These are phyloP conservation scores for Fusarium domesticum DNA, from an alignment of 2,329 filamentous ascomycete genomes.

Conservation along the genomic window DNA sequence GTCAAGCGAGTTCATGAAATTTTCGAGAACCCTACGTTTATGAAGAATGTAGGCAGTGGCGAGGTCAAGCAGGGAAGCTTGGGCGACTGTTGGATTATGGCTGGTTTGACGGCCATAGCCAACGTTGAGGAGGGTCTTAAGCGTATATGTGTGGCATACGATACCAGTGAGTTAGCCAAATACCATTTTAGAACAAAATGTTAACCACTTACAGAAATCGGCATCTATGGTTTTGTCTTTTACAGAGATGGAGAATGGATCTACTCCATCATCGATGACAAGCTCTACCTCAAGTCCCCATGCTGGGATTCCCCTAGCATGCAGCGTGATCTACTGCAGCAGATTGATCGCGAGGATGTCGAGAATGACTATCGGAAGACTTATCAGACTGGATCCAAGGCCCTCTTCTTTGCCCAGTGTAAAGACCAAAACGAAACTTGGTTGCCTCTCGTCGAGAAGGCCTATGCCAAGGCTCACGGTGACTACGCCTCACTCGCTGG, in stretches of 20 bases:
- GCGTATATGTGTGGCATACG: constrained; percentile 70
- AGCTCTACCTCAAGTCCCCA: constrained; percentile 78
- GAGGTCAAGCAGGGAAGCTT: constrained; percentile 76
- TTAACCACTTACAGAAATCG: constrained; percentile 47
- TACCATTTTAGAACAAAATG: not conserved
- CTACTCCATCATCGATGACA: constrained; percentile 87
- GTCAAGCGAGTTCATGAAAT: constrained; percentile 75
- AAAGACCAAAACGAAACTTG: constrained; percentile 77
- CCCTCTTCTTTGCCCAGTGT: constrained; percentile 75
- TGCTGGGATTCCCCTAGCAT: constrained; percentile 77
- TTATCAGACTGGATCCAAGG: constrained; percentile 72
- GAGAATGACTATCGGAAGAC: constrained; percentile 68
- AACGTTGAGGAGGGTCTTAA: constrained; percentile 70
- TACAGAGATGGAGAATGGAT: constrained; percentile 88
- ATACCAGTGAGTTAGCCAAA: constrained; percentile 52
- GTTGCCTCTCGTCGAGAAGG: constrained; percentile 77
- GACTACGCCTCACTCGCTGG: constrained; percentile 70
- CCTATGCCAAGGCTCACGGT: constrained; percentile 80
- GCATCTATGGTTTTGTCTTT: constrained; percentile 89
- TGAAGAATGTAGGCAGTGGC: constrained; percentile 61
- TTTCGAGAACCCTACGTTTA: constrained; percentile 70
- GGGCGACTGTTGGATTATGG: constrained; percentile 83
- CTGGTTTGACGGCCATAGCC: constrained; percentile 71
- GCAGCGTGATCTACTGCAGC: constrained; percentile 70
- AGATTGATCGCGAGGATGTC: constrained; percentile 70